Conservation (phyloP, 306 rosid genomes). For the Acacia confusa region DNA sequence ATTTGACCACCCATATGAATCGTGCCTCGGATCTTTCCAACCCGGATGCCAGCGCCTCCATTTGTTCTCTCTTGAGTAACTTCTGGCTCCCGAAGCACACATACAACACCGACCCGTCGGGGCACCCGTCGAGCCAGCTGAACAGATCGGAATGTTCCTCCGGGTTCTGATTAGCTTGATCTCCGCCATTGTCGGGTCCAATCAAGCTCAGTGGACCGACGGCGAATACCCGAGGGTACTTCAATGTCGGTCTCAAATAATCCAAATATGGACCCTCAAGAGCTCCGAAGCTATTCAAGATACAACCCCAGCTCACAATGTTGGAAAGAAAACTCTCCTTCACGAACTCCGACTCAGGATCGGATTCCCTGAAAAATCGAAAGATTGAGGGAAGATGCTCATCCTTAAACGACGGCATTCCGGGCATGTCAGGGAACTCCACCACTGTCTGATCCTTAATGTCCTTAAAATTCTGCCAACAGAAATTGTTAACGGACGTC, state of each 20-base stretch:
- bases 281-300: slow-evolving; percentile 35
- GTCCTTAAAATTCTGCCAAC: background rate
- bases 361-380: slow-evolving; percentile 4
- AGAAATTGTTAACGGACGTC: slow-evolving; percentile 4
- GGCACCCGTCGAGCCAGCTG: slow-evolving; percentile 47
- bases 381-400: slow-evolving; percentile 42
- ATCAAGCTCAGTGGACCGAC: slow-evolving; percentile 44
- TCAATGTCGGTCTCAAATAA: slow-evolving; percentile 15
- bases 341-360: slow-evolving; percentile 33
- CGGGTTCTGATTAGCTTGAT: background rate
- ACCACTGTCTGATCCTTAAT: slow-evolving; percentile 9
- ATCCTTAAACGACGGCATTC: slow-evolving; percentile 36
- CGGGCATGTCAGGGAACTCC: slow-evolving; percentile 36
- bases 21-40: slow-evolving; percentile 39
- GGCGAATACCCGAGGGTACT: slow-evolving; percentile 24
- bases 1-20: slow-evolving; percentile 55
- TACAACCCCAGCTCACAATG: slow-evolving; percentile 38
- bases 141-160: background rate
- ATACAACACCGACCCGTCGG: slow-evolving; percentile 48
- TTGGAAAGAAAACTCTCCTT: slow-evolving; percentile 30
- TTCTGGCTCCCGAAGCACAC: slow-evolving; percentile 65
- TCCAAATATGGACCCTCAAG: slow-evolving; percentile 41
- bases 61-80: slow-evolving; percentile 37
- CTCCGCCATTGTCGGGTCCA: background rate
- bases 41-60: slow-evolving; percentile 54